Percentiles rank a stretch among this genome's conserved stretches.
These are phyloP conservation scores for Cutaneotrichosporon dermatis DNA, from an alignment of 1,284 basidiomycete species.

Conservation along the genomic window DNA sequence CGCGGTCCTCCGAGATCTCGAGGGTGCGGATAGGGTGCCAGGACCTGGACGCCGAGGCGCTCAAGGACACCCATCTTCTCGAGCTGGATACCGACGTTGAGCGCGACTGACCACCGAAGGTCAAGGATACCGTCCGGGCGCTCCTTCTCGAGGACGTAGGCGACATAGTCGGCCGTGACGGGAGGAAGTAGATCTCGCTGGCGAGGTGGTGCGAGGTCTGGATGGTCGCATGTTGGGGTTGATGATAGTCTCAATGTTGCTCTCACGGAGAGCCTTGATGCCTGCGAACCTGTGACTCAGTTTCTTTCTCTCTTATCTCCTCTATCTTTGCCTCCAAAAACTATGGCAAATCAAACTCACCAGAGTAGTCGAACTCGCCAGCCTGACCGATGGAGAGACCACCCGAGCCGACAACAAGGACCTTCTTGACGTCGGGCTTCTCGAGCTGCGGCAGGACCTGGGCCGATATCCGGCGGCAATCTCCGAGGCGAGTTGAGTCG, in stretches of 20 bases:
- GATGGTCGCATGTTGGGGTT: constrained; percentile 98
- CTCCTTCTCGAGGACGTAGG: constrained; percentile 97
- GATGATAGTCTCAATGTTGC: constrained; percentile 90
- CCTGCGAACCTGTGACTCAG: constrained; percentile 65
- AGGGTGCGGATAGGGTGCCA: constrained; percentile 89
- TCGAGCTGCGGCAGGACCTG: constrained; percentile 77
- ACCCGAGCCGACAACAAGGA: constrained; percentile 93
- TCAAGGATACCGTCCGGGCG: constrained; percentile 94
- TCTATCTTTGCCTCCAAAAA: neutral
- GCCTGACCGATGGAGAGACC: constrained; percentile 97
- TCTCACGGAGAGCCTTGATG: constrained; percentile 94
- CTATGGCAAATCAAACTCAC: too few species aligned
- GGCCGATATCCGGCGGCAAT: constrained; percentile 85
- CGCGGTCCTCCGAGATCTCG: constrained; percentile 94
- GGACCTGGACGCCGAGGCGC: constrained; percentile 85
- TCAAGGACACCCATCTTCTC: constrained; percentile 98
- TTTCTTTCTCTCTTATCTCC: neutral
- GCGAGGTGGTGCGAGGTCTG: constrained; percentile 96
- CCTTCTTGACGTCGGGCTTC: constrained; percentile 83
- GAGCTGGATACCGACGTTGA: constrained; percentile 96
- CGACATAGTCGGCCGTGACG: constrained; percentile 94
- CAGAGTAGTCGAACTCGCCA: constrained; percentile 99
- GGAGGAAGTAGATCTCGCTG: constrained; percentile 97
- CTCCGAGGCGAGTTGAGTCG: constrained; percentile 88
- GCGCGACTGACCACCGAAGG: constrained; percentile 95